Percentiles rank a stretch among this genome's conserved stretches.
Conservation (phyloP, 2,329 filamentous ascomycete species). For the Didymosphaeria variabile region DNA sequence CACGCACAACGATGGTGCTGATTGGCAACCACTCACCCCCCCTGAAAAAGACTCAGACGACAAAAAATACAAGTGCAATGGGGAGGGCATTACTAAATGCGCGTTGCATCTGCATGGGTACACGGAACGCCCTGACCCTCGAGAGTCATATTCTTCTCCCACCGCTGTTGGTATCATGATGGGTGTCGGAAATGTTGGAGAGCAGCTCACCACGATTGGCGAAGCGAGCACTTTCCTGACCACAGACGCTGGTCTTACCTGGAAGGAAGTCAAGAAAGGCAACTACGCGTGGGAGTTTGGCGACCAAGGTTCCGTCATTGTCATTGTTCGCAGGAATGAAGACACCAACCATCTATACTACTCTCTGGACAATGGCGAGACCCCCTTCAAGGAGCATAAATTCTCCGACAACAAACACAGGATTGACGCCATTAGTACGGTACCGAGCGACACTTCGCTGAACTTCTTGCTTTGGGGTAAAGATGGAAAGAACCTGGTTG, state of each 20-base stretch:
- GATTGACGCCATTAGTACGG: conserved; percentile 83
- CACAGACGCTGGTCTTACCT: conserved; percentile 86
- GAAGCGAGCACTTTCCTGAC: conserved; percentile 92
- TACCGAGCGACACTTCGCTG: conserved; percentile 86
- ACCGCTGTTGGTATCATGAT: conserved; percentile 92
- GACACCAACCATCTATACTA: conserved; percentile 77
- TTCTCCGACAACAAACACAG: conserved; percentile 76
- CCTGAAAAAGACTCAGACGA: conserved; percentile 75
- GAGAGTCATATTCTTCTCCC: conserved; percentile 86
- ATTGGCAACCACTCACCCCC: conserved; percentile 82
- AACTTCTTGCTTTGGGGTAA: conserved; percentile 92
- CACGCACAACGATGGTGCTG: conserved; percentile 93
- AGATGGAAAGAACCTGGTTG: conserved; percentile 66
- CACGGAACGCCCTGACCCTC: conserved; percentile 83
- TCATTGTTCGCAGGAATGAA: conserved; percentile 78
- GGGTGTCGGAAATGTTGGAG: conserved; percentile 89
- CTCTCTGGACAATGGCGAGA: conserved; percentile 80
- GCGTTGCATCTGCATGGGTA: conserved; percentile 94
- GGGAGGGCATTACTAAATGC: conserved; percentile 70
- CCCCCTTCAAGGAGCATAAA: conserved; percentile 74
- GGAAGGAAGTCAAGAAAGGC: conserved; percentile 87
- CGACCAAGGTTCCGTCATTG: conserved; percentile 91
- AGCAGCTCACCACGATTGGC: conserved; percentile 70
- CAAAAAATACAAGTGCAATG: conserved; percentile 75
- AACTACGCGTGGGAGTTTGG: conserved; percentile 94